Conservation (phyloP, 2,329 filamentous ascomycete genomes). For the Neopestalotiopsis rosae region DNA sequence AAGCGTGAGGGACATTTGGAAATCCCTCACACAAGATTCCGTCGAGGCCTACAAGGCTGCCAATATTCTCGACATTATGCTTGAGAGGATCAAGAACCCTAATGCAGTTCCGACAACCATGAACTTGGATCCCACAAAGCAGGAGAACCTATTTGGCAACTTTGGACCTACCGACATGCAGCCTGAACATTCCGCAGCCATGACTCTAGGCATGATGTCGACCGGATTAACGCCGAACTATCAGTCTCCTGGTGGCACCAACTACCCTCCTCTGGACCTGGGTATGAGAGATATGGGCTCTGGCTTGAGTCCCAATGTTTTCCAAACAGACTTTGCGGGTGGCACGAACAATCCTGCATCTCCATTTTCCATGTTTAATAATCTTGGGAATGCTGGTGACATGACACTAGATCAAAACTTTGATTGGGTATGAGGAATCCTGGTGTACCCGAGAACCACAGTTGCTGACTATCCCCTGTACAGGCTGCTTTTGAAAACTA, state of each 20-base stretch:
- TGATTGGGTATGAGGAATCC: constrained; percentile 58
- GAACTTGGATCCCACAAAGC: constrained; percentile 22
- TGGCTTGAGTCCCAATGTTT: constrained; percentile 43
- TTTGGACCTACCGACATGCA: constrained; percentile 36
- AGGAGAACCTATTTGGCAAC: constrained; percentile 33
- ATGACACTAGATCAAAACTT: constrained; percentile 58
- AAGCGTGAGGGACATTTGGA: constrained; percentile 79
- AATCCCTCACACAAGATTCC: constrained; percentile 74
- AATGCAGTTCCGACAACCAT: constrained; percentile 21
- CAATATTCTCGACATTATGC: constrained; percentile 80
- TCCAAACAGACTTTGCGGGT: constrained; percentile 37
- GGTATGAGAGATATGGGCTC: constrained; percentile 29
- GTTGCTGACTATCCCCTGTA: neutral
- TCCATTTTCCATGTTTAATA: constrained; percentile 60
- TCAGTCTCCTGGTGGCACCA: constrained; percentile 44
- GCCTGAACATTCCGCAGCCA: constrained; percentile 46
- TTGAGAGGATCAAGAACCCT: constrained; percentile 73
- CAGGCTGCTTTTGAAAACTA: constrained; percentile 64
- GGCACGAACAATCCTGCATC: constrained; percentile 44
- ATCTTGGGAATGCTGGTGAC: constrained; percentile 39
- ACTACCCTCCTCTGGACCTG: constrained; percentile 51
- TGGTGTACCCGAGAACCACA: constrained; percentile 30
- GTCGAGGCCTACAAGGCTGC: constrained; percentile 92
- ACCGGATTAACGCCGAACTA: constrained; percentile 41
- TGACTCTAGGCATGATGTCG: constrained; percentile 49